Evolutionary conservation across 2,329 filamentous ascomycete species (phyloP), one percentile per base, ranked within the genome.

Genomic region (Pestalotiopsis sp.): DNA sequence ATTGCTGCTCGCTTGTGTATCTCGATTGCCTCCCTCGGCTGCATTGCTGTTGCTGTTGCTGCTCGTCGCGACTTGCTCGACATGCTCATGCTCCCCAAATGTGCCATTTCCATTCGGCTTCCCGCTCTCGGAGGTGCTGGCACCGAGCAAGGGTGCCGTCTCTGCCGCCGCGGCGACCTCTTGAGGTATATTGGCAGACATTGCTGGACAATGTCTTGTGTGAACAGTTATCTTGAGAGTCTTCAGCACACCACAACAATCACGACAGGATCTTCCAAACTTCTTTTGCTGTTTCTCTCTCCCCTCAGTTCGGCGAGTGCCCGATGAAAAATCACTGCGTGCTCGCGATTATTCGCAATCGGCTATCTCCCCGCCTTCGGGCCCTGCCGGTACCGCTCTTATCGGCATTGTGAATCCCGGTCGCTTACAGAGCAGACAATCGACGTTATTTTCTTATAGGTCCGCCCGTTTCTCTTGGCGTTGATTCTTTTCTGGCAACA

Each of bases 51-150:
- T 67, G 73, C 75, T 71, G 13, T 36, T 9, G 17, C 74, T 67
- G 73, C 75, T 71, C 70, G 78, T 72, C 64, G 78, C 71, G 70
- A 80, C 74, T 12, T 49, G 41, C 9, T 36, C 56, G 12, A 65
- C 56, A 20, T 45, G 66, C 25, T 59, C 56, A 13, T 27, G 14
- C 5, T 61, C 69, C 25, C 67, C 57, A 66, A 73, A 73, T 14
- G 72, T 75, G 58, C 74, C 69, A 57, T 74, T 71, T 31, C 69
- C 68, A 41, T 45, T 70, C 20, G 52, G 57, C 27, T 73, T 68
- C 12, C 68, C 67, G 49, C 41, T 70, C 27, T 62, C 52, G 61
- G 70, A 71, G 17, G 65, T 62, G 45, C 72, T 70, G 59, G 70
- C 70, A 9, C 72, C 69, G 12, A 77, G 69, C 1, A 77, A 63